Conservation (phyloP, 208 protist genomes). For the Balamuthia mandrillaris region DNA sequence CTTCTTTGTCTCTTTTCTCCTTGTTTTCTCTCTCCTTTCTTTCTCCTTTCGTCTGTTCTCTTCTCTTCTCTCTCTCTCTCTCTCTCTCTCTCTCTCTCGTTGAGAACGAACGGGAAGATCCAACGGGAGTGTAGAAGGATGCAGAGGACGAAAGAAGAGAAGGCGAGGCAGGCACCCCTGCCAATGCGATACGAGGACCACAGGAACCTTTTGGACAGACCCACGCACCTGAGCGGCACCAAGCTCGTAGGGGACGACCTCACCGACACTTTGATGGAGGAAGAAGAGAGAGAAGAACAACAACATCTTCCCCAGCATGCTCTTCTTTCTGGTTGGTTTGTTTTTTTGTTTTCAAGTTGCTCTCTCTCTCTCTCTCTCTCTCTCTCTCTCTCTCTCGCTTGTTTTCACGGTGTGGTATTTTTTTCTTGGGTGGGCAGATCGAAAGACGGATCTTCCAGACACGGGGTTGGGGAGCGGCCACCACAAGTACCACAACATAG, state of each 20-base stretch:
- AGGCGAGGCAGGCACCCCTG: not conserved
- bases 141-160: not conserved
- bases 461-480: not conserved
- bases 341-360: not conserved
- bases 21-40: not conserved
- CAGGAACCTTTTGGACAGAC: not conserved
- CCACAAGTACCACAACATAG: slow-evolving; percentile 16
- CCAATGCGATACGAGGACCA: not conserved
- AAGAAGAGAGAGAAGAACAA: not conserved
- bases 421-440: not conserved
- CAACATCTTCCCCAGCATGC: not conserved
- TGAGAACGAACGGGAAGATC: not conserved
- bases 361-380: too few relatives aligned
- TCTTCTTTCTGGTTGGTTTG: not conserved
- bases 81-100: not conserved
- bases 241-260: not conserved
- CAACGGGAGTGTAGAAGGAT: not conserved
- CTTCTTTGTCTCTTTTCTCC: not conserved
- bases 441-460: not conserved
- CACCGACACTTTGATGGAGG: slow-evolving; percentile 1
- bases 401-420: too few relatives aligned
- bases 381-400: too few relatives aligned
- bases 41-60: not conserved
- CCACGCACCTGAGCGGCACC: not conserved
- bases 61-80: not conserved